Evolutionary conservation across 345 rosid genomes (phyloP).

Genomic region (Geranium rotundifolium): DNA sequence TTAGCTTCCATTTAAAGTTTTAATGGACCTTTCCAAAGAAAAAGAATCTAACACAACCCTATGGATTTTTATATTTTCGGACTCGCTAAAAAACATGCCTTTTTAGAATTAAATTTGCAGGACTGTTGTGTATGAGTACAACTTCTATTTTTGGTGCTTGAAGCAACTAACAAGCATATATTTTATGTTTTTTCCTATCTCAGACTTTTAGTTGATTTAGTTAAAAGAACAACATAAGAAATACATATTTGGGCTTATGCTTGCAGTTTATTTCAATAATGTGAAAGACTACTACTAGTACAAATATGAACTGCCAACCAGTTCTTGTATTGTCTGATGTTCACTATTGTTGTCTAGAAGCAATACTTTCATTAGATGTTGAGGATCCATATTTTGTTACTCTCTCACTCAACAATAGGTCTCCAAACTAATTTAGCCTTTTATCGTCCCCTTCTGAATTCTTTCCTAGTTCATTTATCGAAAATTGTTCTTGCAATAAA

Average conservation of each 20-base stretch:
- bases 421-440: background rate
- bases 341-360: no score
- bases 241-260: no score
- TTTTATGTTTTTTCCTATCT: background rate
- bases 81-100: background rate
- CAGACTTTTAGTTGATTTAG: background rate
- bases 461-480: background rate
- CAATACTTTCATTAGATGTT: no score
- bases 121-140: background rate
- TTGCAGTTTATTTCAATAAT: no score
- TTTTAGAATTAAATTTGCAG: no score
- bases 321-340: no score
- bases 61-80: background rate
- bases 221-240: no score
- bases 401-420: background rate
- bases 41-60: background rate
- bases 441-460: background rate
- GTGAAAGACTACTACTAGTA: no score
- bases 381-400: no score
- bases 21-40: no score
- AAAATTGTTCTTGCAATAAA: background rate
- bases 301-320: no score
- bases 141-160: background rate
- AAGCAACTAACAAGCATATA: background rate
- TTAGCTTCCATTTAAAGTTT: background rate